These are phyloP conservation scores for Zygnema circumcarinatum DNA, from an alignment of 139 green algal genomes.

Conservation along the genomic window DNA sequence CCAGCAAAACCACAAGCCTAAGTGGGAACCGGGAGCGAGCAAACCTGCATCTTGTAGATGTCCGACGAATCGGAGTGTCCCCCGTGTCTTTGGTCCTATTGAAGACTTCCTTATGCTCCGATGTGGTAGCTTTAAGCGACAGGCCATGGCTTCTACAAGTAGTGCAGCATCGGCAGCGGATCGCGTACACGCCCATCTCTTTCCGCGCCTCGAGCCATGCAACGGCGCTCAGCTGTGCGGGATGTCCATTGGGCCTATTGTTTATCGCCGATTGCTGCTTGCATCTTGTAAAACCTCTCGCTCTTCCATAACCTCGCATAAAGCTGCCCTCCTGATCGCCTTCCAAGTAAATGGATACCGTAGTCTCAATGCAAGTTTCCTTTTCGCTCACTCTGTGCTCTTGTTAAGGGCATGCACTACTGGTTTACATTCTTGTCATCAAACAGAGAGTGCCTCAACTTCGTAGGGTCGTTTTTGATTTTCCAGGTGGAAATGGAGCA, in stretches of 20 bases:
- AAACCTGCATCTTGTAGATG: slow-evolving; percentile 21
- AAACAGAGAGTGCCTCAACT: too few species aligned
- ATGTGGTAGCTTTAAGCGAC: slow-evolving; percentile 55
- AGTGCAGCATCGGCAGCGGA: slow-evolving; percentile 7
- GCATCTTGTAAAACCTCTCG: slow-evolving; percentile 44
- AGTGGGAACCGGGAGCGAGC: background rate
- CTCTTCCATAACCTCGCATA: too few species aligned
- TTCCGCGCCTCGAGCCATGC: slow-evolving; percentile 51
- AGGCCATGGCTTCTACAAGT: slow-evolving; percentile 53
- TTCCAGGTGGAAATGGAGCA: slow-evolving; percentile 52
- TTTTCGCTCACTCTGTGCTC: too few species aligned
- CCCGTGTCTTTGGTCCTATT: slow-evolving; percentile 49
- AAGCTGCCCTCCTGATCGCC: background rate
- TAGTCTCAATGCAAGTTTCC: background rate
- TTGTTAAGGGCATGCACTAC: too few species aligned
- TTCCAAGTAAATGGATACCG: background rate
- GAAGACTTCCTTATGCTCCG: background rate
- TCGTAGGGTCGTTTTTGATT: too few species aligned
- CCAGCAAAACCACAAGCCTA: too few species aligned
- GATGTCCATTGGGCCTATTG: slow-evolving; percentile 47
- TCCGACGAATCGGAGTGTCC: slow-evolving; percentile 45
- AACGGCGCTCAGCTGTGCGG: slow-evolving; percentile 39
- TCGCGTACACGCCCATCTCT: slow-evolving; percentile 43
- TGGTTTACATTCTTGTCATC: too few species aligned
- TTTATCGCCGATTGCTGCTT: slow-evolving; percentile 52